Base-by-base conservation (phyloP, 345 rosid species). In the Kernera saxatilis region DNA sequence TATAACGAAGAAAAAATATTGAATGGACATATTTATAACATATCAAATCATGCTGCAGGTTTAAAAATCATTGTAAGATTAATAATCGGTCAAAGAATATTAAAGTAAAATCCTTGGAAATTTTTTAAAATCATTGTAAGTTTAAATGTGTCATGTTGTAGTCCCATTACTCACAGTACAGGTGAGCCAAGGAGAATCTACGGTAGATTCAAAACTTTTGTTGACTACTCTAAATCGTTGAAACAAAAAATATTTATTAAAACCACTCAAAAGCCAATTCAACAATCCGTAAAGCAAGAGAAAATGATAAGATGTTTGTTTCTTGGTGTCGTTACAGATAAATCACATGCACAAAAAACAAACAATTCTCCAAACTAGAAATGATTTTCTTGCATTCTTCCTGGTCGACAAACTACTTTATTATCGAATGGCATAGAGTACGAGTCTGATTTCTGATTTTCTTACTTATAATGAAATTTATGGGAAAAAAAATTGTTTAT, bases 241-340 rank as follows among this genome's bases (percentile, higher is more conserved):
- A 57, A 63, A 56, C 49, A 19, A 56, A 36, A 65, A 29, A 4
- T 19, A 36, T 19, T 56, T 60, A 73, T 3, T 11, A 36, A 26
- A 36, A 45, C 30, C 72, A 65, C 60, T 66, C 67, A 73, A 48
- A 73, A 73, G 53, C 67, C 53, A 57, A 66, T 58, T 57, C 53
- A 67, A 49, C 11, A 40, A 58, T 73, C 22, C 27, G 29, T 19
- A 65, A 73, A 73, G 68, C 68, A 49, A 26, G 45, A 57, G 29
- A 56, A 33, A 67, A 67, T 60, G 73, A 74, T 74, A 49, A 67
- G 67, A 50, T 74, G 56, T 67, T 60, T 59, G 49, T 51, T 74
- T 60, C 69, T 67, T 59, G 78, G 78, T 74, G 73, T 67, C 73
- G 73, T 67, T 60, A 51, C 68, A 59, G 69, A 74, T 59, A 67